Evolutionary conservation across 163 green algal genomes (phyloP).

Genomic region (Prototheca wickerhamii): DNA sequence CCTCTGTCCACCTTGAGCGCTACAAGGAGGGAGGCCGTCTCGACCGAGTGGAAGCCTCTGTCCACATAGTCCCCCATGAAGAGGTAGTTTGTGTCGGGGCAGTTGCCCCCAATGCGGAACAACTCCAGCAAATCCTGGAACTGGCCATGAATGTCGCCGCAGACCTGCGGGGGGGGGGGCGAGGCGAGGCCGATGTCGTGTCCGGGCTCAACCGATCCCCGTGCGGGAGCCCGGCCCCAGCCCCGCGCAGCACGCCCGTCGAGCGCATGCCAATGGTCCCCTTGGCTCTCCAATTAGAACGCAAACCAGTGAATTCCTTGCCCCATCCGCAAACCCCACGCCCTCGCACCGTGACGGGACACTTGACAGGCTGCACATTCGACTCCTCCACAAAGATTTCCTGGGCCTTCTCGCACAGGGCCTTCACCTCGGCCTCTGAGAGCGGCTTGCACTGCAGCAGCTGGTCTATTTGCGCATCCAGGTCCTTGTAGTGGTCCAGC

Average conservation of each 20-base stretch:
- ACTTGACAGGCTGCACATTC: conserved; percentile 94
- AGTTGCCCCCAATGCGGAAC: conserved; percentile 94
- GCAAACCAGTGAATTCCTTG: too few species aligned
- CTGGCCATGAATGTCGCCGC: conserved; percentile 97
- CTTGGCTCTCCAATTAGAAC: too few species aligned
- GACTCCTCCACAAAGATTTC: conserved; percentile 72
- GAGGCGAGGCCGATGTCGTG: too few species aligned
- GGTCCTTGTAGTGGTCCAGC: conserved; percentile 28
- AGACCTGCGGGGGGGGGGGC: conserved; percentile 42
- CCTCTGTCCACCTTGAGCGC: conserved; percentile 78
- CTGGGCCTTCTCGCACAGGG: conserved; percentile 46
- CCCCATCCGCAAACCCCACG: too few species aligned
- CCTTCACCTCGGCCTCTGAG: conserved; percentile 40
- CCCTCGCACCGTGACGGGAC: conserved; percentile 86
- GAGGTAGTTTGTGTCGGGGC: conserved; percentile 96
- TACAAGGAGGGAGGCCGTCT: conserved; percentile 94
- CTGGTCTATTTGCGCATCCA: conserved; percentile 46
- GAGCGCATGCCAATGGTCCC: too few species aligned
- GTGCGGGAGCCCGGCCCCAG: too few species aligned
- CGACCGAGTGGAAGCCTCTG: conserved; percentile 88
- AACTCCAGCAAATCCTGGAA: conserved; percentile 98
- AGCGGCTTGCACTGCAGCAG: conserved; percentile 51
- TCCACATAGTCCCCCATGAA: conserved; percentile 99
- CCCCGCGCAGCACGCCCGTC: too few species aligned
- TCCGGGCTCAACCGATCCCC: too few species aligned